phyloP scores from a whole-genome alignment of 108 stramenopile genomes.

The Craspedostauros australis region DNA sequence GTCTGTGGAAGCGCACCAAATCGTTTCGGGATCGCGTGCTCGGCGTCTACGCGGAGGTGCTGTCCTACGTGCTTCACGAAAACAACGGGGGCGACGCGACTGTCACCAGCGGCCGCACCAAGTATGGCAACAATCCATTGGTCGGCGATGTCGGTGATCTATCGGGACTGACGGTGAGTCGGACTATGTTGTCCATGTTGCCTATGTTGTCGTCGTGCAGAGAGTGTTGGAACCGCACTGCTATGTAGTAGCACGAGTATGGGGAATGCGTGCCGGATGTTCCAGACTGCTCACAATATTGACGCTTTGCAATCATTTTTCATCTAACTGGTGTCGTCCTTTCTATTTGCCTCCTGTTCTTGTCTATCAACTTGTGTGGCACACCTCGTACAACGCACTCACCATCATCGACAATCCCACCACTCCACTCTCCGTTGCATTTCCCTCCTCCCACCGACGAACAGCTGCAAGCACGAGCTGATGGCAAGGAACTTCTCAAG shows the following conservation, averaged over 20 bases:
- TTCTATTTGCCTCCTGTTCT: background rate
- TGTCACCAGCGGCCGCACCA: conserved; percentile 37
- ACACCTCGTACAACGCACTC: too few relatives aligned
- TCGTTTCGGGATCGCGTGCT: conserved; percentile 65
- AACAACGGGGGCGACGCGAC: conserved; percentile 21
- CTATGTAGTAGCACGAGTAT: too few relatives aligned
- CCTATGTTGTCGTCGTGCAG: conserved; percentile 1
- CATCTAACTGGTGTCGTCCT: too few relatives aligned
- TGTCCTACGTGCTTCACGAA: conserved; percentile 44
- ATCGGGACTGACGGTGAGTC: conserved; percentile 33
- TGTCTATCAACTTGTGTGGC: too few relatives aligned
- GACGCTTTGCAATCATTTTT: background rate
- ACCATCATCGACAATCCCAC: too few relatives aligned
- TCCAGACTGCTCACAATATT: background rate
- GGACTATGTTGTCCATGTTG: background rate
- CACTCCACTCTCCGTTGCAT: too few relatives aligned
- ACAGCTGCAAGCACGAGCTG: conserved; percentile 44
- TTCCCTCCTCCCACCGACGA: too few relatives aligned
- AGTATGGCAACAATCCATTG: conserved; percentile 69
- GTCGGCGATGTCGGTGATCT: conserved; percentile 74
- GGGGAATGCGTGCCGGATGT: background rate
- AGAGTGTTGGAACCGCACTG: background rate
- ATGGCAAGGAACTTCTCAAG: conserved; percentile 44
- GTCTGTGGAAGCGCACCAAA: conserved; percentile 50
- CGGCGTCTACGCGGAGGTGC: conserved; percentile 59